These are phyloP conservation scores for Colletotrichum truncatum DNA, from an alignment of 2,329 filamentous ascomycete genomes.

Conservation along the genomic window DNA sequence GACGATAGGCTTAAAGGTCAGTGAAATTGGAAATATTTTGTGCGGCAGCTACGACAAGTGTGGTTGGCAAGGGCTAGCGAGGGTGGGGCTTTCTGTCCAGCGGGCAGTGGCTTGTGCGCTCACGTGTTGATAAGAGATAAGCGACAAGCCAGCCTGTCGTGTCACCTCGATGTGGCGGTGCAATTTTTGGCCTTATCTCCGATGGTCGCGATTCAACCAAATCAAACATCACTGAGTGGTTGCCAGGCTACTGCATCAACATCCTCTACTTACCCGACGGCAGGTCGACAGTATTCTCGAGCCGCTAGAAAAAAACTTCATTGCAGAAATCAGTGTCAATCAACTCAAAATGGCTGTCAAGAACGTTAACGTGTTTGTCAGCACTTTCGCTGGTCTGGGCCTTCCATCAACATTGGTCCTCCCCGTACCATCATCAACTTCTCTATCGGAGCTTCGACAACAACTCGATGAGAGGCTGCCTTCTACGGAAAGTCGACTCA, in stretches of 20 bases:
- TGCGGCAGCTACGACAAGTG: too few species aligned
- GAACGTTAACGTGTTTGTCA: conserved; percentile 83
- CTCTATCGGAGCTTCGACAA: conserved; percentile 73
- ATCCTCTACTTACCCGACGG: too few species aligned
- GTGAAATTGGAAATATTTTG: conserved; percentile 54
- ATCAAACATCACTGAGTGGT: too few species aligned
- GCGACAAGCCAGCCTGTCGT: neutral
- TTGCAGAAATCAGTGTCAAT: too few species aligned
- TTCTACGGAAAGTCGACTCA: conserved; percentile 66
- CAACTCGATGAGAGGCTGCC: conserved; percentile 70
- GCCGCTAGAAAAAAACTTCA: too few species aligned
- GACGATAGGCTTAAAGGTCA: conserved; percentile 42
- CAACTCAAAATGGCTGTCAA: conserved; percentile 58
- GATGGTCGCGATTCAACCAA: too few species aligned
- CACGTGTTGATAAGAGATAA: neutral
- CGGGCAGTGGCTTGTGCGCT: neutral
- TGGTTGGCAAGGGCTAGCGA: neutral
- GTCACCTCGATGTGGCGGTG: neutral
- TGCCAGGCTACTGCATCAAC: too few species aligned
- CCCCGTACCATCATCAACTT: conserved; percentile 72
- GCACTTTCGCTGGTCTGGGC: conserved; percentile 83
- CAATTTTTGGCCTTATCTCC: neutral
- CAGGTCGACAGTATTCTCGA: too few species aligned
- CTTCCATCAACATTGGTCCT: conserved; percentile 85
- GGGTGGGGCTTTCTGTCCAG: neutral